These are phyloP conservation scores for Haplosporangium sp. DNA, from an alignment of 371 early-diverging fungal genomes.

Conservation along the genomic window DNA sequence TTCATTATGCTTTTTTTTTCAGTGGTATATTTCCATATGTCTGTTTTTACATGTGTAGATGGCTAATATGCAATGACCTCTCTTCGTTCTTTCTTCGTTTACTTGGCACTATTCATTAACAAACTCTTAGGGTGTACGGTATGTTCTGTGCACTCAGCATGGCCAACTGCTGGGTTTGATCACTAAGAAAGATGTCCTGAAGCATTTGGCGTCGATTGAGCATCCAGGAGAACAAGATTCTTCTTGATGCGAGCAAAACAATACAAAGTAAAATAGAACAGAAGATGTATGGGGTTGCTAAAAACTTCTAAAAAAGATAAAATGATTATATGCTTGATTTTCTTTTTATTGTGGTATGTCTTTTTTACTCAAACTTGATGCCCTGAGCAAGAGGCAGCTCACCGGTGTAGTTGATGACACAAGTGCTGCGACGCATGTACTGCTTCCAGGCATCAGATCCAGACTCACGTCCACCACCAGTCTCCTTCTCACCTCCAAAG, in stretches of 20 bases:
- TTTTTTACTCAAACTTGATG: constrained; percentile 90
- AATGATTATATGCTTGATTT: too few relatives aligned
- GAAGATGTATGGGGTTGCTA: too few relatives aligned
- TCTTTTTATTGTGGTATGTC: too few relatives aligned
- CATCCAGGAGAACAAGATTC: constrained; percentile 53
- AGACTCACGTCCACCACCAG: constrained; percentile 96
- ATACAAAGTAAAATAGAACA: background rate
- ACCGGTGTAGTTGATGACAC: constrained; percentile 86
- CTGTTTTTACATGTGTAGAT: background rate
- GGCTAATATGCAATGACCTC: background rate
- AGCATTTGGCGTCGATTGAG: constrained; percentile 59
- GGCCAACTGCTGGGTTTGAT: constrained; percentile 70
- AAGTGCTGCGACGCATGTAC: constrained; percentile 67
- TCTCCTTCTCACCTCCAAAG: constrained; percentile 98
- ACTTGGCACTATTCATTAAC: background rate
- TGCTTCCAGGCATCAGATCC: constrained; percentile 97
- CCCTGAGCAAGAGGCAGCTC: constrained; percentile 97
- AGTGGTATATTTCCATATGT: constrained; percentile 3
- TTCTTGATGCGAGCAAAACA: background rate
- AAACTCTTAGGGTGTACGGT: constrained; percentile 64
- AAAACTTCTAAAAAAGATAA: too few relatives aligned
- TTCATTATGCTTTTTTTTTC: background rate
- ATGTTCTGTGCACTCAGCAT: constrained; percentile 66
- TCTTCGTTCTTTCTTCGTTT: constrained; percentile 4
- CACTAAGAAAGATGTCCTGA: constrained; percentile 78